Evolutionary conservation across 176 grass and related monocot genomes (phyloP).

Genomic region (Rhynchospora tenuis): DNA sequence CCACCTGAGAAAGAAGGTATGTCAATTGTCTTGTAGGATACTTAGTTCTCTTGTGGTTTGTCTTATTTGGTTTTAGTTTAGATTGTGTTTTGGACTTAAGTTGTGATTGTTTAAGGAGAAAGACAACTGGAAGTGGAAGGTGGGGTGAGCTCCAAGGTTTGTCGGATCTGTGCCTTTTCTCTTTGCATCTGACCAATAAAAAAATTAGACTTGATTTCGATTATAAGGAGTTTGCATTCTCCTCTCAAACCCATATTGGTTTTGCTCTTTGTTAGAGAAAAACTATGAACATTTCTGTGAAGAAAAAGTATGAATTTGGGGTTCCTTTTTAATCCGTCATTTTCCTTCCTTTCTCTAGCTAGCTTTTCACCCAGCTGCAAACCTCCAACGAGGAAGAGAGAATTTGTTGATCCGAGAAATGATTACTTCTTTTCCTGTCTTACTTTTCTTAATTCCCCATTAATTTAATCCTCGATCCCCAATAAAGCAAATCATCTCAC

Average conservation of each 20-base stretch:
- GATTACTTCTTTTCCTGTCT: slow-evolving; percentile 23
- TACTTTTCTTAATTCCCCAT: slow-evolving; percentile 10
- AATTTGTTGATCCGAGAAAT: slow-evolving; percentile 22
- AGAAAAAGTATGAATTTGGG: slow-evolving; percentile 6
- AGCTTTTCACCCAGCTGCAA: slow-evolving; percentile 39
- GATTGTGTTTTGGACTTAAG: not conserved
- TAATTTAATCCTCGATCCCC: not conserved
- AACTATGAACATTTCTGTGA: not conserved
- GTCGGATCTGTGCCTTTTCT: slow-evolving; percentile 18
- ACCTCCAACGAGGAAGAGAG: slow-evolving; percentile 31
- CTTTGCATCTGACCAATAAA: not conserved
- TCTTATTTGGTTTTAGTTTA: slow-evolving; percentile 19
- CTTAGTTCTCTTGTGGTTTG: not conserved
- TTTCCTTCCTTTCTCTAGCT: slow-evolving; percentile 26
- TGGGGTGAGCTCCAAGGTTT: not conserved
- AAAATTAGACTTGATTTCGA: not conserved
- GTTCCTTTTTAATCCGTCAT: slow-evolving; percentile 8
- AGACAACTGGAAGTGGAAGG: not conserved
- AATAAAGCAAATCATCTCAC: slow-evolving; percentile 7
- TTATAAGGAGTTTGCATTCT: not conserved
- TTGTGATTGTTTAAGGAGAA: not conserved
- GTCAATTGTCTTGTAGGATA: not conserved
- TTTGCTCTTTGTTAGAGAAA: not conserved
- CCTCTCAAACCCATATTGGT: not conserved
- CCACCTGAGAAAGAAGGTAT: slow-evolving; percentile 23